Conservation (phyloP, 345 rosid species). For the Mallotus nudiflorus region DNA sequence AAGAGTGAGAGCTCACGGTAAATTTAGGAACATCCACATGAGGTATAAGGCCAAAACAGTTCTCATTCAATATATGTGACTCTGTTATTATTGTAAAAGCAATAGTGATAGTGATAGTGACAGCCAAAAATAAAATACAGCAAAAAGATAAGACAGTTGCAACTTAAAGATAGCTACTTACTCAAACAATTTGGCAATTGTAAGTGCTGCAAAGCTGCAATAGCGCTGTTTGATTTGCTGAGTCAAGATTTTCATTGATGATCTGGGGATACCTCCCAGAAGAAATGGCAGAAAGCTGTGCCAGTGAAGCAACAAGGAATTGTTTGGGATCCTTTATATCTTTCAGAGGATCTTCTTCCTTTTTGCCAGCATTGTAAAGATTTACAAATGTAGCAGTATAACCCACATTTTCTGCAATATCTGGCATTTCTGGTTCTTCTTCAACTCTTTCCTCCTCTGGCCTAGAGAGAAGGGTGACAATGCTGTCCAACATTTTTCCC, state of each 20-base stretch:
- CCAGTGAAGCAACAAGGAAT: constrained; percentile 66
- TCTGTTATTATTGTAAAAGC: too few relatives aligned
- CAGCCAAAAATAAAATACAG: neutral
- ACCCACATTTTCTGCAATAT: constrained; percentile 73
- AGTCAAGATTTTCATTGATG: constrained; percentile 65
- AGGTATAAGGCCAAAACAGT: neutral
- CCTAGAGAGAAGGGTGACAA: constrained; percentile 76
- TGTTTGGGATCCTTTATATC: constrained; percentile 78
- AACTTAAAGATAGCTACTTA: constrained; percentile 35
- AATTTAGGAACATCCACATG: neutral
- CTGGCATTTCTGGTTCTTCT: constrained; percentile 93
- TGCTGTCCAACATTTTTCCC: constrained; percentile 86
- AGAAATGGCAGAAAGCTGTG: constrained; percentile 52
- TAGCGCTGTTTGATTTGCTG: constrained; percentile 68
- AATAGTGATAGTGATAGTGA: too few relatives aligned
- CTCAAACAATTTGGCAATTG: constrained; percentile 61
- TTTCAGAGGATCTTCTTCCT: constrained; percentile 83
- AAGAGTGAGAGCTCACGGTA: too few relatives aligned
- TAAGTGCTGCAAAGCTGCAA: constrained; percentile 66
- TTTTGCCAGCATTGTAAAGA: constrained; percentile 88
- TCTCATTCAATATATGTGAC: neutral
- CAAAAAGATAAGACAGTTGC: constrained; percentile 8
- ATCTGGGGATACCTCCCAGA: constrained; percentile 83
- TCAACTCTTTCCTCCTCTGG: constrained; percentile 79
- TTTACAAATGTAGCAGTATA: constrained; percentile 77